Evolutionary conservation across 495 filamentous ascomycete genomes (phyloP), one percentile per base, ranked within the genome.

Genomic region (Penicillium paradoxum): DNA sequence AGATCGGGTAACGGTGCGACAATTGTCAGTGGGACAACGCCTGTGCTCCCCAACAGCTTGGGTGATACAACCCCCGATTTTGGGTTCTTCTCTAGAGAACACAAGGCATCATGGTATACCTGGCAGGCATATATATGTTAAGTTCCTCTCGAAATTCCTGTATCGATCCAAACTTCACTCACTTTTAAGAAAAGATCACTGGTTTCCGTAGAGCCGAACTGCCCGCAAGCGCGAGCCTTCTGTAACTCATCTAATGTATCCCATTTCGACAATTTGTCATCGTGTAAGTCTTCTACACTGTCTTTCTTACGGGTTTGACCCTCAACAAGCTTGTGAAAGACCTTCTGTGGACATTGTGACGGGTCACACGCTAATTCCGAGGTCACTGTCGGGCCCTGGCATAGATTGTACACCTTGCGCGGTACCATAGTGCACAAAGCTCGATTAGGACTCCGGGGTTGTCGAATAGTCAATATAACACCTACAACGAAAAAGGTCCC

Each of bases 1-100:
- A 90, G 82, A 59, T 91, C 88, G 4, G 82, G 81, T 10, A 91
- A 62, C 52, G 80, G 77, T 0, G 84, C 84, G 18, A 90, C 79
- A 38, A 90, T 78, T 4, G 85, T 86, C 59, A 90, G 62, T 0
- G 87, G 86, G 10, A 88, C 67, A 1, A 77, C 76, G 1, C 87
- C 88, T 47, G 72, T 74, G 53, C 78, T 84, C 1, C 87, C 88
- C 73, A 89, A 83, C n/a, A 90, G 59, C 13, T 77, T 73, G 2
- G 87, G 88, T 36, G 83, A 88, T 14, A 86, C 83, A 54, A 86
- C 79, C 9, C 80, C 82, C 0, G 67, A 66, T 19, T 71, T 53
- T 0, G 79, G 73, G 44, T 84, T 74, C 4, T 80, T 69, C 15
- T 87, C 78, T 0, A 90, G 66, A 2, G 81, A 72, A 40, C 73